Percentiles rank a stretch among this genome's conserved stretches.
Conservation (phyloP, 352 stramenopile species). For the Pythium chondricola region DNA sequence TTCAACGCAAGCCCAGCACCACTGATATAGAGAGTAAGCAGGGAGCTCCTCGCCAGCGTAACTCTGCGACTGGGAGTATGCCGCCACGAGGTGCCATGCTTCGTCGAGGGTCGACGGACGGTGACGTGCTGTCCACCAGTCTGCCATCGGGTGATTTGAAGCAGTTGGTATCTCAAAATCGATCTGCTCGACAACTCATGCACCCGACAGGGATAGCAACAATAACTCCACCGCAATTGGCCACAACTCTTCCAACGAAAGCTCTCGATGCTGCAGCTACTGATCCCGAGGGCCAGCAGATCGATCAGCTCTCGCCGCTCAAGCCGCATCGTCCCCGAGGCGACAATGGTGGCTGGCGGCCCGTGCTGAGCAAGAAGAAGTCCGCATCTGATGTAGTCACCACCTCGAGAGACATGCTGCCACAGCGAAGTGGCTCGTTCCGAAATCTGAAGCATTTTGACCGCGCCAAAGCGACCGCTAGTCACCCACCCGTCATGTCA, state of each 20-base stretch:
- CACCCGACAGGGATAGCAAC: too few species aligned
- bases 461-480: constrained; percentile 2
- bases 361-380: constrained; percentile 8
- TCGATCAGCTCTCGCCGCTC: background rate
- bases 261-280: background rate
- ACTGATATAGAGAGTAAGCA: background rate
- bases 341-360: background rate
- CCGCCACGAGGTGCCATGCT: too few species aligned
- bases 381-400: constrained; percentile 2
- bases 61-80: too few species aligned
- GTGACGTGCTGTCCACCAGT: background rate
- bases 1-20: background rate
- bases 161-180: background rate
- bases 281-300: background rate
- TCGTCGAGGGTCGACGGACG: too few species aligned
- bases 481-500: background rate
- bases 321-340: constrained; percentile 1
- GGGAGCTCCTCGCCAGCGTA: background rate
- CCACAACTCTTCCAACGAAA: background rate
- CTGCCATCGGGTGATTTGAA: background rate
- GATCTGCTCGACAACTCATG: background rate
- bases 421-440: background rate
- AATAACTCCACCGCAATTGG: background rate
- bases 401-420: background rate
- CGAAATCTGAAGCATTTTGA: constrained; percentile 12